Base-by-base conservation (phyloP, 2,329 filamentous ascomycete genomes). In the Cercospora beticola region DNA sequence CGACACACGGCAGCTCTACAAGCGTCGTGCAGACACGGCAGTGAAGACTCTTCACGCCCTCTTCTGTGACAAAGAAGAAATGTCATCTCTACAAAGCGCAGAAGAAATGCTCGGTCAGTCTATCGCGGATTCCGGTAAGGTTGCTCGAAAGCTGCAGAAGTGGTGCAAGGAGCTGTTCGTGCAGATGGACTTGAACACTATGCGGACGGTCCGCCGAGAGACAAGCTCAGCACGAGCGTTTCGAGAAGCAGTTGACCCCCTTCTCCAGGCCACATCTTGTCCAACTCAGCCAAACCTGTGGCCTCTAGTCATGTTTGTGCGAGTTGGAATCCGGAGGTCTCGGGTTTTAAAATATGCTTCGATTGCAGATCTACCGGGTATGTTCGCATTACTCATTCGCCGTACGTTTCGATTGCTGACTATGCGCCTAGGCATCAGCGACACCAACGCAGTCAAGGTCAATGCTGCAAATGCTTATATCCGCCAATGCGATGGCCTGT, bases 361-460 rank as follows among this genome's bases (percentile, higher is more conserved):
- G 1, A 33, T 74, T 12, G 59, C 59, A 0, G 72, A 74, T 60
- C 64, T 74, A 1, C 69, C 72, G 40, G 71, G 71, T 71, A 66
- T 26, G 2, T 26, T 26, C 26, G 26, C 26, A 5, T 26, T 26
- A 26, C 26, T 26, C 26, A 26, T 26, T 26, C 2, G 26, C 26
- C 26, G 26, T 2, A 26, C 26, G 5, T 26, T 26, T 26, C 26
- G 26, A 26, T 26, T 26, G 26, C 26, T 67, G 18, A 62, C 52
- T 59, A 26, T 1, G 5, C 10, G 54, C 31, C 5, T 33, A 71
- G 72, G 72, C 3, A 46, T 69, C 3, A 26, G 21, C 26, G 72
- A 74, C 28, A 70, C 63, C 4, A 70, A 71, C 40, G 36, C 10
- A 1, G 49, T 71, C 0, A 54, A 67, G 23, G 66, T 71, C 5